These are phyloP conservation scores for Verticillium albo-atrum DNA, from an alignment of 2,329 filamentous ascomycete species.

Conservation along the genomic window DNA sequence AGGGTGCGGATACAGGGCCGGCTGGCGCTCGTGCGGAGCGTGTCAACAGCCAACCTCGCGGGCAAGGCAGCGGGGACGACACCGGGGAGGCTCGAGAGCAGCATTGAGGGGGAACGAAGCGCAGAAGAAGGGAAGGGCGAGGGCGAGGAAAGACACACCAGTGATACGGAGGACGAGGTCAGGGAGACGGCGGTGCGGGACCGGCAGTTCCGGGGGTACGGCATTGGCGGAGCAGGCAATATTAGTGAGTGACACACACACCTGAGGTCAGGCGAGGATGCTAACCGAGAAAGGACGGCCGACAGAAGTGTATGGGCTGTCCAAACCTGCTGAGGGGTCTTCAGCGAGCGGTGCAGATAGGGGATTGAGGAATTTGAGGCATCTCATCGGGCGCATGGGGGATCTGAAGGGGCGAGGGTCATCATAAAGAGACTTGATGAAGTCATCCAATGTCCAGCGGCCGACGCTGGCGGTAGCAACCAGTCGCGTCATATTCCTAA, in stretches of 20 bases:
- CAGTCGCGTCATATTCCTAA: too few species aligned
- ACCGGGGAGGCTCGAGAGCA: background rate
- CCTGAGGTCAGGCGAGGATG: background rate
- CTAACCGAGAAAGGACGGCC: slow-evolving; percentile 12
- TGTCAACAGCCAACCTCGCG: slow-evolving; percentile 23
- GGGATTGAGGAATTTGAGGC: slow-evolving; percentile 5
- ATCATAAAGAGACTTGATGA: background rate
- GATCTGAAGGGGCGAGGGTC: slow-evolving; percentile 3
- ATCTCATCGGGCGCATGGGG: slow-evolving; percentile 5
- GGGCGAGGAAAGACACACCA: slow-evolving; percentile 9
- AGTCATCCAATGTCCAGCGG: background rate
- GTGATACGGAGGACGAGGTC: slow-evolving; percentile 19
- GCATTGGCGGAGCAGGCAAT: slow-evolving; percentile 34
- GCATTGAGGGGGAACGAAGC: background rate
- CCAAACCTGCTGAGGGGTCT: background rate
- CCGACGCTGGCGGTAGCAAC: too few species aligned
- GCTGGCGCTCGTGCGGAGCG: slow-evolving; percentile 27
- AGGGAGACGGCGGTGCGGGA: slow-evolving; percentile 22
- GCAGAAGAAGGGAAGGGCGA: slow-evolving; percentile 5
- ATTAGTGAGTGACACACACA: slow-evolving; percentile 23
- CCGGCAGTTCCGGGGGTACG: slow-evolving; percentile 29
- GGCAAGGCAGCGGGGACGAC: background rate
- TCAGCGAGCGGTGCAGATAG: slow-evolving; percentile 2
- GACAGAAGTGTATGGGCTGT: slow-evolving; percentile 17
- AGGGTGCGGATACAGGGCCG: slow-evolving; percentile 32